Base-by-base conservation (phyloP, 305 asterid genomes). In the Plantago lanceolata region DNA sequence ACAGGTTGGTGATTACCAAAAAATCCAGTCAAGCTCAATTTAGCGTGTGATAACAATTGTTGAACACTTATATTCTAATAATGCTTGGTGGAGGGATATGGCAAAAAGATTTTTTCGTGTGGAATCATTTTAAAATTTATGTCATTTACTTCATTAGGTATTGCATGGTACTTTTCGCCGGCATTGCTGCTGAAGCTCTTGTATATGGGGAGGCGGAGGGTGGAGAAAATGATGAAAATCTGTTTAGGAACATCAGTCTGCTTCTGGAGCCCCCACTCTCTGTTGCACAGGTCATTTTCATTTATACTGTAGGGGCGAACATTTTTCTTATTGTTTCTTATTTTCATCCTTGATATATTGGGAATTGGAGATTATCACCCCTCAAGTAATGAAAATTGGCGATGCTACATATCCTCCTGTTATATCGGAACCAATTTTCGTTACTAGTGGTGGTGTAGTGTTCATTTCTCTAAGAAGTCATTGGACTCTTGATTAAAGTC, bases 121-220 rank as follows among this genome's bases (percentile, higher is more conserved):
- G 66, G 58, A 57, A 16, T 48, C 54, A 12, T 73, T 55, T 67
- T 33, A 49, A 48, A 54, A 45, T 64, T 55, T 29, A 63, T 44
- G 54, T 66, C 74, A 59, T 40, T 61, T 48, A 58, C 66, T 68
- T 71, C 50, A 60, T 72, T 80, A 87, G 98, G 85, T 92, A 92
- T 74, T 92, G 95, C 76, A 87, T 89, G 98, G 98, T 92, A 75
- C 96, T 92, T 64, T 92, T 92, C 77, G 96, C 91, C 73, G 98
- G 98, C 70, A 89, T 92, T 71, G 94, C 96, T 24, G 96, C 97
- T 28, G 98, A 92, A 80, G 98, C 97, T 61, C 92, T 92, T 20
- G 74, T 87, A 57, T 89, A 89, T 52, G 97, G 96, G 21, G 98
- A 89, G 77, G 97, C 96, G 19, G 95, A 92, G 78, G 98, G 97